Conservation (phyloP, 805 yeast species). For the Metschnikowia sp. region DNA sequence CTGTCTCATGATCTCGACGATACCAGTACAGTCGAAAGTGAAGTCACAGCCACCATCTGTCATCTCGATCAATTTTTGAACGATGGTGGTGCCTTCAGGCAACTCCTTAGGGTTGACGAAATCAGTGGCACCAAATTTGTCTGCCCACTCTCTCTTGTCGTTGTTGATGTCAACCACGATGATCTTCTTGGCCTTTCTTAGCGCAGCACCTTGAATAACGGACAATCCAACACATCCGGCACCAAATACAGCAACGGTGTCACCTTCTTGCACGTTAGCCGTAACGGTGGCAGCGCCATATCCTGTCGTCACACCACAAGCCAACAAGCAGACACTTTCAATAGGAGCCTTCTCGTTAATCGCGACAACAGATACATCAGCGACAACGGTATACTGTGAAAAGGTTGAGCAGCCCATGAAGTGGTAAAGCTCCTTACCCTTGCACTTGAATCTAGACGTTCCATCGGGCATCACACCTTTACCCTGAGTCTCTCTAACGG, state of each 20-base stretch:
- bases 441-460: slow-evolving; percentile 81
- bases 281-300: slow-evolving; percentile 96
- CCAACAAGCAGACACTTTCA: slow-evolving; percentile 87
- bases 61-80: slow-evolving; percentile 76
- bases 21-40: slow-evolving; percentile 98
- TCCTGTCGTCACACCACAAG: slow-evolving; percentile 98
- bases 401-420: slow-evolving; percentile 99
- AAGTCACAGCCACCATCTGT: slow-evolving; percentile 97
- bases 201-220: slow-evolving; percentile 90
- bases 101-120: slow-evolving; percentile 82
- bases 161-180: slow-evolving; percentile 87
- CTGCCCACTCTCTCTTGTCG: slow-evolving; percentile 80
- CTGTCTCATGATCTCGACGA: slow-evolving; percentile 88
- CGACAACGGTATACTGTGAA: slow-evolving; percentile 95
- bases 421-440: slow-evolving; percentile 82
- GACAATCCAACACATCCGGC: slow-evolving; percentile 97
- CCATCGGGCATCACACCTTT: slow-evolving; percentile 99
- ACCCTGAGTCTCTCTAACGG: slow-evolving; percentile 97
- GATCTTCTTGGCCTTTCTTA: slow-evolving; percentile 75
- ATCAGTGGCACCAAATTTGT: slow-evolving; percentile 91
- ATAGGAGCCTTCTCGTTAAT: slow-evolving; percentile 79
- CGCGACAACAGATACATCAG: slow-evolving; percentile 94
- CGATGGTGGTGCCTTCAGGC: slow-evolving; percentile 71
- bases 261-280: slow-evolving; percentile 87
- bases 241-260: slow-evolving; percentile 94